Percentiles rank a stretch among this genome's conserved stretches.
phyloP scores from a whole-genome alignment of 2,329 filamentous ascomycete genomes.

The Ciborinia camelliae region DNA sequence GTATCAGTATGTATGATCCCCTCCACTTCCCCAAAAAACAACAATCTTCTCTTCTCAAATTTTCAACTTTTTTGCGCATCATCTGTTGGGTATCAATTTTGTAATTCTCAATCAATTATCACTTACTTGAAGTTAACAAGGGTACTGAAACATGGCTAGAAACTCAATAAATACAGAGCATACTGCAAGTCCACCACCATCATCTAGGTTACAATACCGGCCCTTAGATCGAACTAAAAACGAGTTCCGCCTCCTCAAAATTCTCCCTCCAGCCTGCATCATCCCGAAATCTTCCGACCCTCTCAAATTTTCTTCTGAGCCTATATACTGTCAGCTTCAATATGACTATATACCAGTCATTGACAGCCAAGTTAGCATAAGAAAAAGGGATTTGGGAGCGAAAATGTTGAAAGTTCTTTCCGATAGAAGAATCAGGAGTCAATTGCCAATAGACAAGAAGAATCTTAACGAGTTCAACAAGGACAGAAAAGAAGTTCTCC shows the following conservation, averaged over 20 bases:
- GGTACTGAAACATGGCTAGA: background rate
- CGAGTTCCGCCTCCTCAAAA: background rate
- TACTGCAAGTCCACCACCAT: background rate
- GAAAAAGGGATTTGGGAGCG: too few relatives aligned
- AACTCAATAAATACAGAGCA: background rate
- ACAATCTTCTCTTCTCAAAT: background rate
- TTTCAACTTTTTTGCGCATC: too few relatives aligned
- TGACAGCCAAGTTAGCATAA: too few relatives aligned
- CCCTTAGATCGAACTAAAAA: background rate
- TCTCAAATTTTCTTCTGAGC: background rate
- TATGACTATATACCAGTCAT: background rate
- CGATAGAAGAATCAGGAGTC: fast-evolving
- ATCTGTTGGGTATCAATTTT: background rate
- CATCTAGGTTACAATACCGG: background rate
- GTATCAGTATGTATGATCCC: too few relatives aligned
- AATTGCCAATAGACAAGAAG: background rate
- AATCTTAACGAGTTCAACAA: background rate
- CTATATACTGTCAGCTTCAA: background rate
- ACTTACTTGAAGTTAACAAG: background rate
- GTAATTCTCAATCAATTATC: background rate
- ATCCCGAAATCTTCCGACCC: background rate
- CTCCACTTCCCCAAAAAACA: too few relatives aligned
- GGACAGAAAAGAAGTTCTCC: background rate
- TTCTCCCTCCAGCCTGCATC: background rate
- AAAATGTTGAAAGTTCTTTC: too few relatives aligned